These are phyloP conservation scores for Phytophthora citrophthora DNA, from an alignment of 352 stramenopile species.

Conservation along the genomic window DNA sequence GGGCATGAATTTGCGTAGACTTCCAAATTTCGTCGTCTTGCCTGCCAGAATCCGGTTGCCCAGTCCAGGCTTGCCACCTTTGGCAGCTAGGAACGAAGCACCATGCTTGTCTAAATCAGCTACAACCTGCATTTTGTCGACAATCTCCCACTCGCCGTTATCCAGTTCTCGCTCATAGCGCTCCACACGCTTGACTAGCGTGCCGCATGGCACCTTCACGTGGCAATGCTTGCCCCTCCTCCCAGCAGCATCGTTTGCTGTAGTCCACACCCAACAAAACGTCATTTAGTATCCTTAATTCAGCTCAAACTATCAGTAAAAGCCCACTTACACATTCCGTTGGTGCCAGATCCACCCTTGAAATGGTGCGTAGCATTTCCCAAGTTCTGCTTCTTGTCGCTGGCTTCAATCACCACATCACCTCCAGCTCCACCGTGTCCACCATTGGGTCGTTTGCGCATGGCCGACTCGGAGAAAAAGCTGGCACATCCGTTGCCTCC, in stretches of 20 bases:
- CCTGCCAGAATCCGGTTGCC: conserved; percentile 87
- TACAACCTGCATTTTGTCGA: conserved; percentile 80
- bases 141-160: conserved; percentile 79
- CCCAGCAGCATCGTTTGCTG: conserved; percentile 82
- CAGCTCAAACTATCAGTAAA: neutral
- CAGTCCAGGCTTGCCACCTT: conserved; percentile 82
- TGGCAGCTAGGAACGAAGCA: conserved; percentile 74
- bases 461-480: conserved; percentile 84
- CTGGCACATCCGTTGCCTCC: conserved; percentile 90
- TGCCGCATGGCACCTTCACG: conserved; percentile 87
- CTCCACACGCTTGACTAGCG: conserved; percentile 87
- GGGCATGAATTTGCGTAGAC: conserved; percentile 85
- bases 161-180: conserved; percentile 80
- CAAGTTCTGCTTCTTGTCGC: conserved; percentile 83
- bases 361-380: conserved; percentile 88
- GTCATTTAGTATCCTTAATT: conserved; percentile 9
- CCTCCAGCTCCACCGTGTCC: conserved; percentile 86
- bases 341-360: conserved; percentile 73
- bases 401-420: conserved; percentile 78
- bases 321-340: conserved; percentile 81
- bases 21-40: conserved; percentile 84
- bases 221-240: conserved; percentile 80
- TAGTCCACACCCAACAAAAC: conserved; percentile 1
- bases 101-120: conserved; percentile 80
- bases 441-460: conserved; percentile 83